Evolutionary conservation across 345 rosid genomes (phyloP).

Genomic region (Gossypium longicalyx): DNA sequence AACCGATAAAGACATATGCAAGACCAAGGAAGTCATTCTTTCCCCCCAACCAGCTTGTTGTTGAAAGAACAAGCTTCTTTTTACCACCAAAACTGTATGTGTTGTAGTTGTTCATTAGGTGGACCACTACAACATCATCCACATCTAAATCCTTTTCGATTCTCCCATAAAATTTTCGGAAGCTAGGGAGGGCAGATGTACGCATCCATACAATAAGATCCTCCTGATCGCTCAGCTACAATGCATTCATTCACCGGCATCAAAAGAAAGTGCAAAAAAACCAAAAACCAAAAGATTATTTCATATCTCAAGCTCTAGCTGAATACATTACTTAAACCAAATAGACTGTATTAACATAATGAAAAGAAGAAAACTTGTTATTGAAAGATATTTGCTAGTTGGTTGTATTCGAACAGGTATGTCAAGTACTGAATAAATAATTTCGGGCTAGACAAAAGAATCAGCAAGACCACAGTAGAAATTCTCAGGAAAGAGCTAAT

Average conservation of each 20-base stretch:
- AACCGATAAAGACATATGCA: conserved; percentile 63
- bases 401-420: neutral
- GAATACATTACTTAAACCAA: neutral
- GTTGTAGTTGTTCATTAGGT: conserved; percentile 70
- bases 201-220: conserved; percentile 90
- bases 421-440: neutral
- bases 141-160: conserved; percentile 69
- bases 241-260: conserved; percentile 14
- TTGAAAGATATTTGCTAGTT: neutral
- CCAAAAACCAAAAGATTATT: neutral
- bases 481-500: neutral
- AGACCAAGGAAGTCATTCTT: conserved; percentile 74
- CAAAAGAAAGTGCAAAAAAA: conserved; percentile 10
- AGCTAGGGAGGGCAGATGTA: conserved; percentile 76
- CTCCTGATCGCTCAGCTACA: conserved; percentile 74
- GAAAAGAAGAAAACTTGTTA: neutral
- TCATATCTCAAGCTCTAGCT: conserved; percentile 18
- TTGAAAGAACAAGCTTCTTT: conserved; percentile 72
- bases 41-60: conserved; percentile 81
- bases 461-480: neutral
- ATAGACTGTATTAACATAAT: neutral
- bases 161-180: conserved; percentile 72
- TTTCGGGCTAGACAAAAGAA: neutral
- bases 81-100: conserved; percentile 79
- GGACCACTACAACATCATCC: conserved; percentile 46